A percentile compares a stretch with the other conserved stretches of the same genome.
Conservation (phyloP, 2,329 filamentous ascomycete genomes). For the Pseudogymnoascus destructans region DNA sequence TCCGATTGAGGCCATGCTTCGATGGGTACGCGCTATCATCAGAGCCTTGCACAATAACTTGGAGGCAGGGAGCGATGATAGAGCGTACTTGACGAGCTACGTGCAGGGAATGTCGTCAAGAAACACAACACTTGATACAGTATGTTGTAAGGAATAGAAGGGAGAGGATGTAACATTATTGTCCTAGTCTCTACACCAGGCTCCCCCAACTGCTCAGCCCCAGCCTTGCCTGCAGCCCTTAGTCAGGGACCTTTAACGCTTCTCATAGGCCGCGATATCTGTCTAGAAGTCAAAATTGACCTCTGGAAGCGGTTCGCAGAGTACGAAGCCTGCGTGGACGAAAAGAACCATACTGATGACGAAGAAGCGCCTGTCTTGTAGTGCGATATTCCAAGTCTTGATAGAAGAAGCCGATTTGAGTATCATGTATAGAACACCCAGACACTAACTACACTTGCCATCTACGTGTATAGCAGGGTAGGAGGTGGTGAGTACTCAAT, state of each 20-base stretch:
- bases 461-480: background rate
- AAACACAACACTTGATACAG: background rate
- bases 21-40: background rate
- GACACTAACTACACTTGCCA: too few species aligned
- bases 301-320: background rate
- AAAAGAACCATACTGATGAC: background rate
- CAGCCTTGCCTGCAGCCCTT: background rate
- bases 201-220: background rate
- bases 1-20: background rate
- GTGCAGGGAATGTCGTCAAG: background rate
- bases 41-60: background rate
- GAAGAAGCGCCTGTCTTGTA: background rate
- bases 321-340: background rate
- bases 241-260: background rate
- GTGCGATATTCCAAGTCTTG: background rate
- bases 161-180: background rate
- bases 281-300: background rate
- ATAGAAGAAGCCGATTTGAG: too few species aligned
- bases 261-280: background rate
- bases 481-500: background rate
- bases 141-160: background rate
- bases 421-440: too few species aligned
- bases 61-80: background rate
- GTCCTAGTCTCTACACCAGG: background rate
- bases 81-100: background rate